A percentile compares a stretch with the other conserved stretches of the same genome.
Conservation (phyloP, 192 early-diverging fungal genomes). For the Spizellomyces sp. region DNA sequence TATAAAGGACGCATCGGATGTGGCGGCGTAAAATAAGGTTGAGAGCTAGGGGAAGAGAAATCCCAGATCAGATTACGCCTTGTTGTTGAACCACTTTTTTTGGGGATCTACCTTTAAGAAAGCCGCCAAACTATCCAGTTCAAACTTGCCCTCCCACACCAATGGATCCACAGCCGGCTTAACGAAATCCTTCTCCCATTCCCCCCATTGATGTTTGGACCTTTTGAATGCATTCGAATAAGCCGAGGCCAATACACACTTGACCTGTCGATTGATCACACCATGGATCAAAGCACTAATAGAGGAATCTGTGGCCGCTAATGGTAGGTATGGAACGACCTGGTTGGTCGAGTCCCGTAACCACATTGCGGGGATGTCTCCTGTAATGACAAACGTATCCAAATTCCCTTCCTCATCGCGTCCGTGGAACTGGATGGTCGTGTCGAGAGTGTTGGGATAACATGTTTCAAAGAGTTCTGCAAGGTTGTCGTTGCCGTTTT, state of each 20-base stretch:
- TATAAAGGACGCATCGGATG: slow-evolving; percentile 44
- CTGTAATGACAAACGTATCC: slow-evolving; percentile 69
- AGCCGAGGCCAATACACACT: slow-evolving; percentile 41
- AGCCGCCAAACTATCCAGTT: slow-evolving; percentile 69
- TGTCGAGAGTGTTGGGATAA: slow-evolving; percentile 72
- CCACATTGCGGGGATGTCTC: slow-evolving; percentile 78
- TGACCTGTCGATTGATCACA: slow-evolving; percentile 59
- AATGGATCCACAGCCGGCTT: slow-evolving; percentile 41
- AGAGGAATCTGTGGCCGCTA: slow-evolving; percentile 35
- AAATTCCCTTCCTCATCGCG: slow-evolving; percentile 10
- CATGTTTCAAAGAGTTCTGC: slow-evolving; percentile 58
- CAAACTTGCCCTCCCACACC: slow-evolving; percentile 70
- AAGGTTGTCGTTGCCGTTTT: neutral
- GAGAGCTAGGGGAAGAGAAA: slow-evolving; percentile 30
- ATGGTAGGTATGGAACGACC: slow-evolving; percentile 57
- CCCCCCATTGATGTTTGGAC: slow-evolving; percentile 1
- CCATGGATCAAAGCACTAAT: slow-evolving; percentile 56
- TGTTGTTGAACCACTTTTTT: neutral
- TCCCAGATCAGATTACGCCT: neutral
- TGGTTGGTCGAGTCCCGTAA: slow-evolving; percentile 74
- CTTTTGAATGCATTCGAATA: slow-evolving; percentile 69
- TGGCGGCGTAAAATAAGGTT: slow-evolving; percentile 52
- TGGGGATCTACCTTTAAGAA: slow-evolving; percentile 49
- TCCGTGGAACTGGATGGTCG: slow-evolving; percentile 63
- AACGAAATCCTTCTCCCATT: slow-evolving; percentile 42